phyloP scores from a whole-genome alignment of 129 eudicot genomes.

The Flaveria bidentis region DNA sequence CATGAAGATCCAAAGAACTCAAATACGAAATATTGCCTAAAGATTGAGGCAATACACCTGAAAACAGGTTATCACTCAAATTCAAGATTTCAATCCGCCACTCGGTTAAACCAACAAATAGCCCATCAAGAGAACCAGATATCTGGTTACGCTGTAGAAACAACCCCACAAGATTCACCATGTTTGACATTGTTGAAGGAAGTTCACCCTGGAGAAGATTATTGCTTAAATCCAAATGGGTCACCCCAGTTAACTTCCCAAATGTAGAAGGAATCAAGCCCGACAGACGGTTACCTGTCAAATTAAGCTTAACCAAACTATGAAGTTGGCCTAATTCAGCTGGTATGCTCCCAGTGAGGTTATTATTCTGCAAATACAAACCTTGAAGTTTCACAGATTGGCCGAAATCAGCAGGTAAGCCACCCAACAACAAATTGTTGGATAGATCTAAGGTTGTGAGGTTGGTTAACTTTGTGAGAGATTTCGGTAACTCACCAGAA shows the following conservation, averaged over 20 bases:
- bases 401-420: conserved; percentile 51
- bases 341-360: conserved; percentile 61
- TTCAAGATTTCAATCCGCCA: conserved; percentile 63
- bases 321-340: conserved; percentile 50
- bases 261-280: conserved; percentile 57
- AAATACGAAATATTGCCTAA: conserved; percentile 63
- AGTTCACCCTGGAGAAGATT: conserved; percentile 61
- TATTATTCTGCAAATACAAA: conserved; percentile 58
- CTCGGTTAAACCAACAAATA: conserved; percentile 34
- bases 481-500: conserved; percentile 58
- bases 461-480: conserved; percentile 48
- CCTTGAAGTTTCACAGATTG: conserved; percentile 50
- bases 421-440: conserved; percentile 52
- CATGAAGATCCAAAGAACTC: conserved; percentile 62
- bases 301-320: conserved; percentile 63
- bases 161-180: conserved; percentile 68
- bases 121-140: conserved; percentile 44
- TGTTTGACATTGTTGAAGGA: conserved; percentile 47
- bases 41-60: conserved; percentile 52
- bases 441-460: conserved; percentile 63
- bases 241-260: conserved; percentile 51
- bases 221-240: conserved; percentile 65
- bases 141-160: conserved; percentile 58
- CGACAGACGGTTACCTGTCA: conserved; percentile 50
- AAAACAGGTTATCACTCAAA: conserved; percentile 51